phyloP scores from a whole-genome alignment of 1,284 basidiomycete genomes.

The Irpex sp. region DNA sequence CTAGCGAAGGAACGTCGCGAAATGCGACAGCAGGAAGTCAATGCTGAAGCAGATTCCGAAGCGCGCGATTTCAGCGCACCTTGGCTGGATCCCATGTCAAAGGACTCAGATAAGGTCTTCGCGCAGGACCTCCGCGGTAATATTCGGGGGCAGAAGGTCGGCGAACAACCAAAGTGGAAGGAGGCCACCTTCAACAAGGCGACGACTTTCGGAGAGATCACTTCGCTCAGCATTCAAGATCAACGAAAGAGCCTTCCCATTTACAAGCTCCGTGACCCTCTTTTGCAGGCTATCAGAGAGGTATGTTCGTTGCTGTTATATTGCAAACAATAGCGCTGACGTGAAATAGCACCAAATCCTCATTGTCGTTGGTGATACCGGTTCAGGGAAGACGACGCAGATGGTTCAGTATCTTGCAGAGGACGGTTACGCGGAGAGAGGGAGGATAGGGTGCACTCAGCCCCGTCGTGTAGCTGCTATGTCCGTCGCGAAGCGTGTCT shows the following conservation, averaged over 20 bases:
- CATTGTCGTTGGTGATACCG: conserved; percentile 88
- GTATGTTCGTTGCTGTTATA: conserved; percentile 32
- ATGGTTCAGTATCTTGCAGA: conserved; percentile 80
- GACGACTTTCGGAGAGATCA: conserved; percentile 94
- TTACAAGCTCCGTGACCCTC: conserved; percentile 89
- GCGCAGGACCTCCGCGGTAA: conserved; percentile 90
- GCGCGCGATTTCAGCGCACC: conserved; percentile 90
- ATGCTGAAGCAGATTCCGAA: conserved; percentile 92
- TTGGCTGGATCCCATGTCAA: conserved; percentile 98
- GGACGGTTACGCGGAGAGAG: conserved; percentile 71
- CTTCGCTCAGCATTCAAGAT: conserved; percentile 87
- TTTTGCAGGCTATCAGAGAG: conserved; percentile 88
- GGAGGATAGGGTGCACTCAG: conserved; percentile 95
- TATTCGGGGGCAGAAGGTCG: conserved; percentile 76
- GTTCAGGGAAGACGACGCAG: conserved; percentile 78
- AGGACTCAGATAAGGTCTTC: conserved; percentile 80
- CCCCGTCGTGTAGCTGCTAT: conserved; percentile 98
- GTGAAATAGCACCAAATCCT: conserved; percentile 77
- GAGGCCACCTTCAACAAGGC: conserved; percentile 93
- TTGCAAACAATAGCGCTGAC: conserved; percentile 16
- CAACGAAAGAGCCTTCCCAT: conserved; percentile 91
- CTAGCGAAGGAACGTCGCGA: conserved; percentile 95
- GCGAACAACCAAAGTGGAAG: conserved; percentile 88
- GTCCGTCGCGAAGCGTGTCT: conserved; percentile 98
- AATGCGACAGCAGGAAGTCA: conserved; percentile 88